Conservation (phyloP, 2,329 filamentous ascomycete genomes). For the Penicillium digitatum region DNA sequence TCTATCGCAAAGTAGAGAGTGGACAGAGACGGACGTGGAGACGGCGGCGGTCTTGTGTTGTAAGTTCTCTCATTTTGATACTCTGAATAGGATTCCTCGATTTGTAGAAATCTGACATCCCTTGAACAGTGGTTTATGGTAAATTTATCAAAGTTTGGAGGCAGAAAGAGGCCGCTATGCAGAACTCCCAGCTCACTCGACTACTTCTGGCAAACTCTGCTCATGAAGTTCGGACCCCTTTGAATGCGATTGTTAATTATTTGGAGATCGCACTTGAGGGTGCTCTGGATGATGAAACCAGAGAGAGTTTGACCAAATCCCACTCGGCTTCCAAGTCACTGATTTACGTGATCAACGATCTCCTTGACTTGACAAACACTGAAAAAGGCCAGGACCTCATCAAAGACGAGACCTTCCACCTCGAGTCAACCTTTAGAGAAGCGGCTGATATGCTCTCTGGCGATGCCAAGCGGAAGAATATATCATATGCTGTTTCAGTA, state of each 20-base stretch:
- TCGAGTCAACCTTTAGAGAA: constrained; percentile 67
- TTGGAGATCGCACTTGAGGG: constrained; percentile 87
- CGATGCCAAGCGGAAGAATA: constrained; percentile 71
- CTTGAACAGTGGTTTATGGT: constrained; percentile 64
- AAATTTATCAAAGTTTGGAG: constrained; percentile 91
- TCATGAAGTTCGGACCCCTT: constrained; percentile 82
- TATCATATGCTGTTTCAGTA: constrained; percentile 64
- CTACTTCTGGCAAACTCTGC: constrained; percentile 81
- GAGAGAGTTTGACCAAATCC: constrained; percentile 78
- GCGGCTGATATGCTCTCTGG: constrained; percentile 69
- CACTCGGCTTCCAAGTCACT: constrained; percentile 89
- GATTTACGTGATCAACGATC: constrained; percentile 90
- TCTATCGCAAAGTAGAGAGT: constrained; percentile 76
- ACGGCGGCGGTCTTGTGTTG: constrained; percentile 77
- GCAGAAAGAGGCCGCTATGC: constrained; percentile 79
- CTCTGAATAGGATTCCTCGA: background rate
- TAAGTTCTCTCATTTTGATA: background rate
- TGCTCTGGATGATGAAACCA: constrained; percentile 70
- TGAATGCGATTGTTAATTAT: constrained; percentile 94
- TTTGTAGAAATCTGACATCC: background rate
- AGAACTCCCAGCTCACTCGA: constrained; percentile 75
- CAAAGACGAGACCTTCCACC: constrained; percentile 75
- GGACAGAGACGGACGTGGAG: constrained; percentile 84
- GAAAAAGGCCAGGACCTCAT: constrained; percentile 76
- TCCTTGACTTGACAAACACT: constrained; percentile 81